phyloP scores from a whole-genome alignment of 2,329 filamentous ascomycete genomes.

The Scedosporium boydii region DNA sequence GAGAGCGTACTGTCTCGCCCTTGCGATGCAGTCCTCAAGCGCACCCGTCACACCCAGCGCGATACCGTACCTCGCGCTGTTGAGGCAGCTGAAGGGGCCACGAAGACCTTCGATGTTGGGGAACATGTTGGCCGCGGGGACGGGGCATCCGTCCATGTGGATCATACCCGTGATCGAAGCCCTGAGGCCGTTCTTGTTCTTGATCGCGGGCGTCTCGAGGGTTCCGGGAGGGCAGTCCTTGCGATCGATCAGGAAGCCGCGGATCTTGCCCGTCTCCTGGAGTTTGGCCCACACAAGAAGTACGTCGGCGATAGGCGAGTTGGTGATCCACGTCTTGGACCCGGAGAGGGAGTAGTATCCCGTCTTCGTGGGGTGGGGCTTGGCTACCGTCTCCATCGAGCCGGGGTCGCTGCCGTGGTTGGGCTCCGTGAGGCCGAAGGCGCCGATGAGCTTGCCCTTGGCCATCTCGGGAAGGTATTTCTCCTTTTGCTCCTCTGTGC shows the following conservation, averaged over 20 bases:
- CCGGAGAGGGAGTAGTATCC: slow-evolving; percentile 73
- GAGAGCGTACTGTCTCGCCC: slow-evolving; percentile 77
- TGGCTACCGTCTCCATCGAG: slow-evolving; percentile 78
- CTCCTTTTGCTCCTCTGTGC: slow-evolving; percentile 79
- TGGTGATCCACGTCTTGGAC: slow-evolving; percentile 92
- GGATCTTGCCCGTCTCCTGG: slow-evolving; percentile 76
- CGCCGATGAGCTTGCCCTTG: slow-evolving; percentile 71
- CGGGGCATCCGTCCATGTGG: slow-evolving; percentile 81
- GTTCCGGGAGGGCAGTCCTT: slow-evolving; percentile 78
- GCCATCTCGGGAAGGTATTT: slow-evolving; percentile 73
- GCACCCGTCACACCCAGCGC: slow-evolving; percentile 90
- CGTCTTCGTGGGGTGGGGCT: slow-evolving; percentile 72
- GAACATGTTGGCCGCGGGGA: slow-evolving; percentile 88
- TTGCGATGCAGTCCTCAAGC: slow-evolving; percentile 78
- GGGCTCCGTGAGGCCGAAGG: slow-evolving; percentile 84
- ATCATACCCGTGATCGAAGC: slow-evolving; percentile 98
- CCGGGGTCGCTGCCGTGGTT: slow-evolving; percentile 90
- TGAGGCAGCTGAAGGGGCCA: slow-evolving; percentile 89
- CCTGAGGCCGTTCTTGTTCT: slow-evolving; percentile 89
- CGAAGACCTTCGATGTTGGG: slow-evolving; percentile 76
- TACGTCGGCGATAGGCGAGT: slow-evolving; percentile 80
- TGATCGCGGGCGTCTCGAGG: slow-evolving; percentile 82
- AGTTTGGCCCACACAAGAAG: slow-evolving; percentile 83
- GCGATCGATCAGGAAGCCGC: slow-evolving; percentile 84
- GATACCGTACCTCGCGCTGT: slow-evolving; percentile 88